Conservation (phyloP, 495 filamentous ascomycete genomes). For the Evernia prunastri region DNA sequence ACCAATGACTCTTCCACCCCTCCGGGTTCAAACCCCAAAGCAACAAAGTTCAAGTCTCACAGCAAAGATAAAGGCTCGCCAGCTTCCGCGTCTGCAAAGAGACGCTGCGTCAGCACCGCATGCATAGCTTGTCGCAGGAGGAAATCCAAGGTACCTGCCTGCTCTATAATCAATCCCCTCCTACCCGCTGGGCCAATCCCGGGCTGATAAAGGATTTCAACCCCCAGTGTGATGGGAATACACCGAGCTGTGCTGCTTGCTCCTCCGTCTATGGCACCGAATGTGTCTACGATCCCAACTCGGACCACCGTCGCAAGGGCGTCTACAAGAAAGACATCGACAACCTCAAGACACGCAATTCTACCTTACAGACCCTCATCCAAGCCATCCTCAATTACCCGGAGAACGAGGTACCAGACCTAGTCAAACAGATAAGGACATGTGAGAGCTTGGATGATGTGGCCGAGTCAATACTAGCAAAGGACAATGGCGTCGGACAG, state of each 20-base stretch:
- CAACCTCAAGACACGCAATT: constrained; percentile 76
- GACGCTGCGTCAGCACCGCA: constrained; percentile 87
- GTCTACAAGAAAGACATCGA: constrained; percentile 95
- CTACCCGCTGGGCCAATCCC: neutral
- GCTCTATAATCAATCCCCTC: neutral
- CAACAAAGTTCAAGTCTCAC: constrained; percentile 22
- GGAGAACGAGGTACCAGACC: constrained; percentile 68
- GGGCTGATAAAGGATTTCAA: constrained; percentile 10
- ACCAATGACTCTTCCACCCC: neutral
- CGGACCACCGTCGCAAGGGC: constrained; percentile 91
- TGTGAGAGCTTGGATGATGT: constrained; percentile 90
- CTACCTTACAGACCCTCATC: constrained; percentile 83
- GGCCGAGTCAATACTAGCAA: constrained; percentile 67
- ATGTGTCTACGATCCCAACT: constrained; percentile 81
- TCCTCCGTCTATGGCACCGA: constrained; percentile 88
- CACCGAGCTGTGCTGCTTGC: constrained; percentile 89
- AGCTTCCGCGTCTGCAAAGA: constrained; percentile 46
- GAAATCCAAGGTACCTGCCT: constrained; percentile 65
- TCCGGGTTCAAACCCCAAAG: neutral
- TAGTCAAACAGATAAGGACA: constrained; percentile 81
- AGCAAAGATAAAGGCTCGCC: constrained; percentile 27
- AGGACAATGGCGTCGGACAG: constrained; percentile 38
- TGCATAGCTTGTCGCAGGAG: constrained; percentile 87
- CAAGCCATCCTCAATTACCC: constrained; percentile 86
- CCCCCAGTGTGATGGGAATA: constrained; percentile 77